Percentiles rank a stretch among this genome's conserved stretches.
These are phyloP conservation scores for Arthrobotrys iridis DNA, from an alignment of 2,329 filamentous ascomycete species.

Conservation along the genomic window DNA sequence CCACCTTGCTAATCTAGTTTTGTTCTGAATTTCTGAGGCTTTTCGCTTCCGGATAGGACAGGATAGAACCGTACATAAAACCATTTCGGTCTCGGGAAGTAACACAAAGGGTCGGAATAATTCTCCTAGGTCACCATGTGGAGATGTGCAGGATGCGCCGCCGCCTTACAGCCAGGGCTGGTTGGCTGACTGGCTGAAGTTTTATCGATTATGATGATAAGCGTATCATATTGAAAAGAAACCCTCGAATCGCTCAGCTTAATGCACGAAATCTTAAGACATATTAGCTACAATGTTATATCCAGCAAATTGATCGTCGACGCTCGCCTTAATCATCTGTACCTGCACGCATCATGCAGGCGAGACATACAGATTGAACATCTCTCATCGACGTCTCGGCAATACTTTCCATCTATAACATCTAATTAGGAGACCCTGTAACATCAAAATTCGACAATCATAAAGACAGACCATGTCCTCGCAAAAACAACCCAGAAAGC, in stretches of 20 bases:
- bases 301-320: background rate
- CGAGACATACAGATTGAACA: background rate
- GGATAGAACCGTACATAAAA: slow-evolving; percentile 17
- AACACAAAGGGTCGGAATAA: slow-evolving; percentile 1
- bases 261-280: background rate
- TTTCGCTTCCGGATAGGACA: background rate
- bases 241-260: background rate
- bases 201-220: background rate
- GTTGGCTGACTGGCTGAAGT: background rate
- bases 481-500: background rate
- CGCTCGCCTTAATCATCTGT: background rate
- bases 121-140: background rate
- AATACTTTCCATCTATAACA: slow-evolving; percentile 6
- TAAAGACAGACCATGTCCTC: slow-evolving; percentile 11
- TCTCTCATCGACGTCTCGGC: background rate
- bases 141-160: slow-evolving; percentile 4
- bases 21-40: slow-evolving; percentile 1
- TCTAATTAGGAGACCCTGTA: background rate
- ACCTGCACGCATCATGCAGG: slow-evolving; percentile 10
- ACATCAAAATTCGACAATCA: slow-evolving; percentile 18
- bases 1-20: slow-evolving; percentile 5
- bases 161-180: slow-evolving; percentile 5
- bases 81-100: background rate
- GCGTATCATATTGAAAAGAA: background rate
- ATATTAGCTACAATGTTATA: background rate